These are phyloP conservation scores for Exophiala bonariae DNA, from an alignment of 2,329 filamentous ascomycete species.

Conservation along the genomic window DNA sequence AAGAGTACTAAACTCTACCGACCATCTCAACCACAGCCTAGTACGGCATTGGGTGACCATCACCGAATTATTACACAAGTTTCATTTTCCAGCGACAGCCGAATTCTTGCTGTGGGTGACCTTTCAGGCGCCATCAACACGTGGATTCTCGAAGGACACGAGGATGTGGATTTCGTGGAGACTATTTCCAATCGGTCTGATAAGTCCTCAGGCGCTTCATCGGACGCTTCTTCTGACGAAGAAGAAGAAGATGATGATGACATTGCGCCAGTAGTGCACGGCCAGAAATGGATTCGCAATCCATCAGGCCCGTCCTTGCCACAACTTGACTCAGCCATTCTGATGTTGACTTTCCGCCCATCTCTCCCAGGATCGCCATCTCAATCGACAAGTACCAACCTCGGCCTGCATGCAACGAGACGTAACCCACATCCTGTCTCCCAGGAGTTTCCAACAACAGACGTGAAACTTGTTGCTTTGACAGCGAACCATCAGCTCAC, in stretches of 20 bases:
- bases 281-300: conserved; percentile 73
- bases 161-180: conserved; percentile 52
- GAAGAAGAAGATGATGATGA: conserved; percentile 49
- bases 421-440: conserved; percentile 54
- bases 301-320: conserved; percentile 69
- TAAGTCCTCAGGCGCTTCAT: conserved; percentile 12
- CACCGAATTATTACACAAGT: conserved; percentile 72
- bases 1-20: conserved; percentile 45
- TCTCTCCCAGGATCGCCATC: conserved; percentile 26
- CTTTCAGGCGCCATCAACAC: conserved; percentile 83
- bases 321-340: conserved; percentile 64
- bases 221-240: conserved; percentile 18
- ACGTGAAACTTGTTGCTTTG: conserved; percentile 60
- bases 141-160: conserved; percentile 69
- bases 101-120: conserved; percentile 76
- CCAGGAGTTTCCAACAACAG: conserved; percentile 55
- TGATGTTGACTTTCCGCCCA: conserved; percentile 67
- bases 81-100: conserved; percentile 78
- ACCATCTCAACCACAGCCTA: conserved; percentile 39
- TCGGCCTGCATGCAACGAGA: conserved; percentile 50
- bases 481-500: conserved; percentile 68
- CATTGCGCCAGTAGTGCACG: conserved; percentile 51
- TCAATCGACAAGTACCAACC: conserved; percentile 36
- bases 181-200: conserved; percentile 12
- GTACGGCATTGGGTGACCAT: conserved; percentile 57